Base-by-base conservation (phyloP, 805 yeast genomes). In the Kuraishia molischiana region DNA sequence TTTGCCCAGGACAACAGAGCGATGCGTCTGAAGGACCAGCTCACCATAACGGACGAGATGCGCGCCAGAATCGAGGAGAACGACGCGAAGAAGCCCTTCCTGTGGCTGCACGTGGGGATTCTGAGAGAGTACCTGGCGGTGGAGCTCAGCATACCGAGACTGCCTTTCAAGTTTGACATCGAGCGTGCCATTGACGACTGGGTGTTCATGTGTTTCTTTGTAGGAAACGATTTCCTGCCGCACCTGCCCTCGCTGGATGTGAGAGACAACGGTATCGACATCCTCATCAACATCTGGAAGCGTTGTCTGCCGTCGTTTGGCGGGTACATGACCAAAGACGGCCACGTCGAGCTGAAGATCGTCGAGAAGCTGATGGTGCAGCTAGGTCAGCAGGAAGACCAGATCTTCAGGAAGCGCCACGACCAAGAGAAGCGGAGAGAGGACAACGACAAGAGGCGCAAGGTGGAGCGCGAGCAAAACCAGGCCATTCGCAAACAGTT, bases 141-240 rank as follows among this genome's bases (percentile, higher is more conserved):
- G 11, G 99, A 92, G 59, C 67, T 92, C 35, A 67, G 66, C 40
- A 75, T 83, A 21, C 85, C 87, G 3, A 69, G 79, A 29, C 53
- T 81, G 15, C 72, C 85, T 2, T 80, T 84, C 51, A 71, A 76
- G 17, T 87, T 81, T 60, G 97, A 92, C 54, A 58, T 89, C 38
- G 99, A 92, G 61, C 69, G 98, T 41, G 97, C 97, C 2, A 80
- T 92, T 43, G 99, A 92, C 55, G 99, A 92, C 61, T 92, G 98
- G 98, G 86, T 92, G 13, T 92, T 92, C 48, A 82, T 92, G 89
- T 90, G 97, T 71, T 92, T 92, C 66, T 92, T 92, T 54, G 94
- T 90, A 45, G 99, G 99, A 59, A 92, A 92, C 55, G 99, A 92
- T 75, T 92, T 92, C 69, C 65, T 92, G 51, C 99, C 99, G 1